Conservation (phyloP, 495 filamentous ascomycete species). For the Tetracladium marchalianum region DNA sequence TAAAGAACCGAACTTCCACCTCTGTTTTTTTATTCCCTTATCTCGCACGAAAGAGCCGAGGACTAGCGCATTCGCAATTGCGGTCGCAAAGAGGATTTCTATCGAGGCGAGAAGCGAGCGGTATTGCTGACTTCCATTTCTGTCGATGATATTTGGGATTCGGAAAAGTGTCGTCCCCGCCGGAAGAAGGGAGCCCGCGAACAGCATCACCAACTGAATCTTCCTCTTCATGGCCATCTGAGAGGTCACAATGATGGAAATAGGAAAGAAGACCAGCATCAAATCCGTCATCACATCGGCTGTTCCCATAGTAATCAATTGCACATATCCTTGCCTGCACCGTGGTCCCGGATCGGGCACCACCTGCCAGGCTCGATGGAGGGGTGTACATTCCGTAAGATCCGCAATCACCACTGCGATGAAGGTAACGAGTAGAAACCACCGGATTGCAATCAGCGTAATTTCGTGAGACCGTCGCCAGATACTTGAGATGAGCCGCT, state of each 20-base stretch:
- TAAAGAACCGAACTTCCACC: conserved; percentile 54
- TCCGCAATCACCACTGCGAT: conserved; percentile 70
- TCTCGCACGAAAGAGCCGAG: conserved; percentile 78
- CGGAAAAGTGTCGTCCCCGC: conserved; percentile 69
- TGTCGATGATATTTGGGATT: conserved; percentile 57
- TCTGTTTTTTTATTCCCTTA: conserved; percentile 66
- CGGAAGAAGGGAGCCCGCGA: conserved; percentile 69
- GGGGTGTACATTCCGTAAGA: conserved; percentile 77
- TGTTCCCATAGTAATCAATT: conserved; percentile 78
- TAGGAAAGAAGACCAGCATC: conserved; percentile 75
- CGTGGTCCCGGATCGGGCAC: conserved; percentile 74
- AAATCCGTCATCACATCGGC: conserved; percentile 85
- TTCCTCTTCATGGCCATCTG: conserved; percentile 57
- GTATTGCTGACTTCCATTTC: conserved; percentile 56
- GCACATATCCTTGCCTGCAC: conserved; percentile 75
- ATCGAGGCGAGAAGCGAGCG: conserved; percentile 70
- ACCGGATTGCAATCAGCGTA: conserved; percentile 57
- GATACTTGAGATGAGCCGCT: conserved; percentile 50
- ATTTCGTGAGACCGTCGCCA: conserved; percentile 53
- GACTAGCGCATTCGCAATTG: conserved; percentile 66
- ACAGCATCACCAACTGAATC: conserved; percentile 59
- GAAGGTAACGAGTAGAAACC: conserved; percentile 67
- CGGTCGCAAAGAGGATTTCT: conserved; percentile 67
- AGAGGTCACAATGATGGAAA: conserved; percentile 71
- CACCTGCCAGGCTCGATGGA: conserved; percentile 84